Evolutionary conservation across 257 asterid species (phyloP).

Genomic region (Hygrophila difformis): DNA sequence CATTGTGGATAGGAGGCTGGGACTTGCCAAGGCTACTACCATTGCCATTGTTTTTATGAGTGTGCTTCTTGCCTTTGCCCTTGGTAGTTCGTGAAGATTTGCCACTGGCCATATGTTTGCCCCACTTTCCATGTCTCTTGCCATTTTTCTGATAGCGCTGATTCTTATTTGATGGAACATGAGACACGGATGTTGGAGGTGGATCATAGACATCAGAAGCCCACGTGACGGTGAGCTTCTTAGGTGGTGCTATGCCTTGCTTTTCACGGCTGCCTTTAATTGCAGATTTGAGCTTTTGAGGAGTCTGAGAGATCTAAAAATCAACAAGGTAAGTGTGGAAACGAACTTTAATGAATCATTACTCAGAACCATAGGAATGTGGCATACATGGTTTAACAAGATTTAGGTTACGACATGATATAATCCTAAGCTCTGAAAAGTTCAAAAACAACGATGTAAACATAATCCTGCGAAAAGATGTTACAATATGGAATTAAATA

Average conservation of each 20-base stretch:
- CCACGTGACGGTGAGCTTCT: slow-evolving; percentile 66
- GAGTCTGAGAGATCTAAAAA: slow-evolving; percentile 39
- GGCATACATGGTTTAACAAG: not conserved
- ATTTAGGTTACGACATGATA: no score
- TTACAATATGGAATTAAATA: no score
- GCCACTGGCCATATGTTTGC: slow-evolving; percentile 53
- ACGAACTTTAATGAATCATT: no score
- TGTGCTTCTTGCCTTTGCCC: slow-evolving; percentile 58
- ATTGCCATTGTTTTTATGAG: slow-evolving; percentile 37
- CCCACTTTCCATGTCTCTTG: slow-evolving; percentile 57
- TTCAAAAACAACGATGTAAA: no score
- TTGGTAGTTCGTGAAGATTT: slow-evolving; percentile 59
- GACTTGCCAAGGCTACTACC: slow-evolving; percentile 28
- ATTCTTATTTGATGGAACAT: slow-evolving; percentile 43
- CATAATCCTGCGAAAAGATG: no score
- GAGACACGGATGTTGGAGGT: slow-evolving; percentile 62
- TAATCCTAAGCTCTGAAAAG: no score
- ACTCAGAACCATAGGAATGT: no score
- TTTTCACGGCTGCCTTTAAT: slow-evolving; percentile 93
- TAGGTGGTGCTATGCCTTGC: slow-evolving; percentile 51
- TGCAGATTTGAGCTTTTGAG: slow-evolving; percentile 66
- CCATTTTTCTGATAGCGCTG: slow-evolving; percentile 41
- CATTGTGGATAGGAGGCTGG: slow-evolving; percentile 31
- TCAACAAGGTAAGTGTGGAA: slow-evolving; percentile 8
- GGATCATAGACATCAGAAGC: slow-evolving; percentile 97